Conservation (phyloP, 768 basidiomycete species). For the Boletus rubropictus region DNA sequence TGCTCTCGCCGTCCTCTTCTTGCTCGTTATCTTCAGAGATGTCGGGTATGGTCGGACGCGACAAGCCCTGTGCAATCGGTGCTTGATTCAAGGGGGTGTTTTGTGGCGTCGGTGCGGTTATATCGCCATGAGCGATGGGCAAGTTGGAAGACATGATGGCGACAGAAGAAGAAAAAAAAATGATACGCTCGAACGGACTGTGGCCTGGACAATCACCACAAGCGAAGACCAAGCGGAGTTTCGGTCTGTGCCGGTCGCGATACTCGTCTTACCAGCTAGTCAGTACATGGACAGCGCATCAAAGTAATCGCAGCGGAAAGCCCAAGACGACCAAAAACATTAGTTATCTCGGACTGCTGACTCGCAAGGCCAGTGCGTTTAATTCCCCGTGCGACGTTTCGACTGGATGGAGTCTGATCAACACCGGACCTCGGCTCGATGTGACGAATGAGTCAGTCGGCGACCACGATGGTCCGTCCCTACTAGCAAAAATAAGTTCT, state of each 20-base stretch:
- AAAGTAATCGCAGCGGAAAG: no score
- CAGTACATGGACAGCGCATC: no score
- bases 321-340: no score
- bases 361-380: no score
- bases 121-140: conserved; percentile 53
- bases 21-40: conserved; percentile 78
- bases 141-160: conserved; percentile 62
- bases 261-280: no score
- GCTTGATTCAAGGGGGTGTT: conserved; percentile 85
- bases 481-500: no score
- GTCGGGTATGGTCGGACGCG: conserved; percentile 84
- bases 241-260: conserved; percentile 27
- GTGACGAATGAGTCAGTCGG: no score
- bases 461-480: no score
- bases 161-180: conserved; percentile 14
- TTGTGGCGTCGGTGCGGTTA: conserved; percentile 88
- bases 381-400: no score
- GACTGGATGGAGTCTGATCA: no score
- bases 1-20: conserved; percentile 51
- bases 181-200: conserved; percentile 16
- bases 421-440: not conserved
- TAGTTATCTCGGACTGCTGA: no score
- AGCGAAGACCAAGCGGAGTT: conserved; percentile 30
- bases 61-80: conserved; percentile 72
- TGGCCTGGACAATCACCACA: conserved; percentile 20